Base-by-base conservation (phyloP, 306 rosid genomes). In the Adenanthera pavonina region DNA sequence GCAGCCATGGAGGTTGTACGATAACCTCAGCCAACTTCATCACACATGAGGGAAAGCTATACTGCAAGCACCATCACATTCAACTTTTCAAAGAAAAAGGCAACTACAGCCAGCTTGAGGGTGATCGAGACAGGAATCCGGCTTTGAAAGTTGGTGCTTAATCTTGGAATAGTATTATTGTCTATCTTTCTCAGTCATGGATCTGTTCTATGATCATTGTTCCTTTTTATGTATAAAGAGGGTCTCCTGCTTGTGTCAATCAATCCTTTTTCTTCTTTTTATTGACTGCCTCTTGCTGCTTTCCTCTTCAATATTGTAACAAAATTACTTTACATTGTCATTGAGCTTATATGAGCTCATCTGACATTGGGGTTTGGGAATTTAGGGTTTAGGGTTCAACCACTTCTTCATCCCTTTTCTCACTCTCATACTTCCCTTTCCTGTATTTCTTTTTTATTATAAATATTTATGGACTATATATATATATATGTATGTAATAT, bases 61-160 rank as follows among this genome's bases (percentile, higher is more conserved):
- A 93, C 65, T 93, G 97, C 89, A 91, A 93, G 80, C 95, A 91
- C 78, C 96, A 93, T 76, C 94, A 91, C 92, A 86, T 91, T 83
- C 97, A 93, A 72, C 97, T 93, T 34, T 91, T 89, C 85, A 91
- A 84, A 59, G 95, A 93, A 86, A 93, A 88, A 71, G 96, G 95
- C 3, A 91, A 91, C 33, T 93, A 93, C 81, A 91, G 97, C 72
- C 92, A 91, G 83, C 90, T 93, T 0, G 97, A 93, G 77, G 84
- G 53, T 10, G 90, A 87, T 34, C 34, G 33, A 3, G 81, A 77
- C 36, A 65, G 69, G 41, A 48, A 46, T 43, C 7, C 78, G 5
- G 15, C 87, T 71, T 25, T 67, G 46, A 88, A 78, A 78, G 57
- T 84, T 33, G 52, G 78, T 69, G 69, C 84, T 74, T 76, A 74